Evolutionary conservation across 345 rosid species (phyloP), one percentile per base, ranked within the genome.

Genomic region (Populus simonii): DNA sequence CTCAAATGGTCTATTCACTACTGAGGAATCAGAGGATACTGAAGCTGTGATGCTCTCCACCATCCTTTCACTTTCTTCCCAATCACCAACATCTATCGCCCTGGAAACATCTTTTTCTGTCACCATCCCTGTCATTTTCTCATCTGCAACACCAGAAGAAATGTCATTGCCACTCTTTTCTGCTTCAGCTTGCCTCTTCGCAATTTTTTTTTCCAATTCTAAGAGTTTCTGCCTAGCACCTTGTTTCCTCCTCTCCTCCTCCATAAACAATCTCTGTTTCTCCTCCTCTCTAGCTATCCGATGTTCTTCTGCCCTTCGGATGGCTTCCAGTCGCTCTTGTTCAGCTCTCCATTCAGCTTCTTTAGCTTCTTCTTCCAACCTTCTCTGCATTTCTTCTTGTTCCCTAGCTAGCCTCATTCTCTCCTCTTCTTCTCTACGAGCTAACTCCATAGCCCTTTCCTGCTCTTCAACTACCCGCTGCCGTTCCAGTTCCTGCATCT

Each of bases 231-330:
- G 95, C 83, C 91, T 94, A 27, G 99, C 98, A 84, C 97, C 97
- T 75, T 91, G 97, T 80, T 91, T 92, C 83, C 99, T 90, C 86
- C 99, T 91, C 85, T 96, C 99, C 80, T 94, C 98, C 86, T 96
- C 99, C 92, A 94, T 82, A 75, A 85, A 29, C 70, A 91, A 80
- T 87, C 89, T 90, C 25, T 66, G 87, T 77, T 87, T 96, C 87
- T 93, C 99, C 85, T 96, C 99, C 83, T 96, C 99, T 80, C 94
- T 94, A 51, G 89, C 92, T 81, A 89, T 86, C 79, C 97, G 90
- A 84, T 86, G 90, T 83, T 94, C 97, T 76, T 96, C 98, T 68
- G 86, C 95, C 87, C 80, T 92, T 73, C 79, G 88, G n/a, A 89
- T 78, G 74, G 93, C 87, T 81, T 92, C 98, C 82, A 87, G 3